phyloP scores from a whole-genome alignment of 2,329 filamentous ascomycete genomes.

The Curvularia lunata region DNA sequence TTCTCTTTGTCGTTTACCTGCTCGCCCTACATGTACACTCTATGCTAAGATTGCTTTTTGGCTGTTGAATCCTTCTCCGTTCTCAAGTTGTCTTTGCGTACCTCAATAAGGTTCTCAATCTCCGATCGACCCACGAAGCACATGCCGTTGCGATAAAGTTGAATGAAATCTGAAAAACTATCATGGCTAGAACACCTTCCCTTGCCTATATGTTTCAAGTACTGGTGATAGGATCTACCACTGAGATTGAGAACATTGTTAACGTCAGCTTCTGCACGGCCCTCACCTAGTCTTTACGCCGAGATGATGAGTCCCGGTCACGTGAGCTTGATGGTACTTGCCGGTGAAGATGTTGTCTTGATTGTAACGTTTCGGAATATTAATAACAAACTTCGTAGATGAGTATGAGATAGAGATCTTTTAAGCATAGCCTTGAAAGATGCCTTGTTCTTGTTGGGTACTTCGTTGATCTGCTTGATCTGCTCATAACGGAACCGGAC shows the following conservation, averaged over 20 bases:
- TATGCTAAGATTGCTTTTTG: constrained; percentile 6
- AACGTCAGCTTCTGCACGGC: background rate
- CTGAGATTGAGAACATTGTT: background rate
- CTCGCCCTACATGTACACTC: constrained; percentile 12
- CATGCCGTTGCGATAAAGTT: constrained; percentile 1
- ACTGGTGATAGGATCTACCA: background rate
- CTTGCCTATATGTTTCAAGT: constrained; percentile 1
- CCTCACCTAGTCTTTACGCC: background rate
- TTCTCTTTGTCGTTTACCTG: constrained; percentile 12
- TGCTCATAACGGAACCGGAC: background rate
- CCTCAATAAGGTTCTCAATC: constrained; percentile 2
- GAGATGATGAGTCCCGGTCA: background rate
- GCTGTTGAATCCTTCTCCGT: background rate
- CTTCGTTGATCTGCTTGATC: background rate
- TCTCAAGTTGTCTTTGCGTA: constrained; percentile 3
- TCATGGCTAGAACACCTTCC: background rate
- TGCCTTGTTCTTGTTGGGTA: background rate
- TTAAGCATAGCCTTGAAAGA: background rate
- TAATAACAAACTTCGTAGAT: too few species aligned
- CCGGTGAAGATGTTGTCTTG: background rate
- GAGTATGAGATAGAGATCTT: background rate
- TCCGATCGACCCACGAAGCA: constrained; percentile 5
- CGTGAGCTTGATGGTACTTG: background rate
- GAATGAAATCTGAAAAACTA: background rate
- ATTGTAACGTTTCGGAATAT: background rate